phyloP scores from a whole-genome alignment of 129 eudicot genomes.

The Daucus carota region DH1_v3.0 NC_030386.2:24005501-24006000 shows the following conservation, averaged over 20 bases:
- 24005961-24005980: conserved; percentile 16
- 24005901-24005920: conserved; percentile 17
- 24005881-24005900: conserved; percentile 23
- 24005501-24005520: neutral
- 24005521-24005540: conserved; percentile 11
- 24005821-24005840: conserved; percentile 23
- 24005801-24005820: conserved; percentile 22
- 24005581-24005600: conserved; percentile 14
- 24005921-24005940: conserved; percentile 20
- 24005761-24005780: conserved; percentile 21
- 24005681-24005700: conserved; percentile 2
- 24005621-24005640: conserved; percentile 12
- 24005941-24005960: conserved; percentile 1
- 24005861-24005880: conserved; percentile 43
- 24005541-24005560: conserved; percentile 16
- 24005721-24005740: conserved; percentile 20
- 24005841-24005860: conserved; percentile 35
- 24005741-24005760: conserved; percentile 17
- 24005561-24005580: conserved; percentile 11
- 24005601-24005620: conserved; percentile 12
- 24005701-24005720: conserved; percentile 2
- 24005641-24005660: conserved; percentile 1
- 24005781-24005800: conserved; percentile 19
- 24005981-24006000: conserved; percentile 24
- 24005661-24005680: conserved; percentile 7